Base-by-base conservation (phyloP, 2,329 filamentous ascomycete genomes). In the Coniochaeta hoffmannii region DNA sequence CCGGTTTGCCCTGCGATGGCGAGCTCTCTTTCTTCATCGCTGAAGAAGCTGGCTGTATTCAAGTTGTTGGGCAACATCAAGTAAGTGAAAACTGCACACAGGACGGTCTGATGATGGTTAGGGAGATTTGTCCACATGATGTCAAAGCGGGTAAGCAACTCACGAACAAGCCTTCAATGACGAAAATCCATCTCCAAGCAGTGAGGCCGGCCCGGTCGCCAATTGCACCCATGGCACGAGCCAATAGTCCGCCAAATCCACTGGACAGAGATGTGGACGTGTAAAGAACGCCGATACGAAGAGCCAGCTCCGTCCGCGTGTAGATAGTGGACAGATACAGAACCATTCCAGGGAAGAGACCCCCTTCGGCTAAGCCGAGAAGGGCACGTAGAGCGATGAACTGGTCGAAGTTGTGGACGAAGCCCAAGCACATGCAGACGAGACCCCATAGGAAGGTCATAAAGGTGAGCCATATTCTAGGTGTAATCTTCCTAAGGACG, bases 241-340 rank as follows among this genome's bases (percentile, higher is more conserved):
- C 26, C 34, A 17, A 38, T 12, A 50, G 46, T 69, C 78, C 83
- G 28, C 82, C 82, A 63, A 86, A 86, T 1, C 83, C 82, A 2
- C 83, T 83, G 0, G 82, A 85, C 5, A 87, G 68, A 1, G 83
- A 85, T 0, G 84, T 82, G 1, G 83, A 82, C 1, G 83, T 86
- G 64, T 87, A 88, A 62, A 88, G 87, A 5, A 88, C 71, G 31
- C 83, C 85, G 52, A 88, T 85, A 4, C 85, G 74, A 32, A 86
- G 66, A 0, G 82, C 81, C 58, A 87, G 71, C 60, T 87, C 82
- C 1, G 76, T 72, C 17, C 82, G 73, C 19, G 75, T 79, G 62
- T 87, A 85, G 59, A 88, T 78, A 7, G 76, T 74, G 0, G 82
- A 85, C 15, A 89, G 73, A 62, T 88, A 88, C 1, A 89, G 69